Evolutionary conservation across 2,329 filamentous ascomycete species (phyloP).

Genomic region (Alternaria postmessia): DNA sequence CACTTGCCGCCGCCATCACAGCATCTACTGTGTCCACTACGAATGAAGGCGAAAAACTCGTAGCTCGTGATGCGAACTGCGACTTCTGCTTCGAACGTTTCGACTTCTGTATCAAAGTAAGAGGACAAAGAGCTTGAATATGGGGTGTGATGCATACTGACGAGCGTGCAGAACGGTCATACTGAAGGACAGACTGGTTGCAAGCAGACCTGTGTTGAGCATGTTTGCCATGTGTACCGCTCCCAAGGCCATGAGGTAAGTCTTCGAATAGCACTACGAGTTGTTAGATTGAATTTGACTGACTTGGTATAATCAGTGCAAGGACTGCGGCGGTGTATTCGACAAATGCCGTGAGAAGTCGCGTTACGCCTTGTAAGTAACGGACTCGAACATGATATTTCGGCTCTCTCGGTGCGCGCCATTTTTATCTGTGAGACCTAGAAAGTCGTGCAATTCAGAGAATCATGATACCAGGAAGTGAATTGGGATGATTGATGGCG

Average conservation of each 20-base stretch:
- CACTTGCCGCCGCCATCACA: neutral
- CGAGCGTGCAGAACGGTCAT: constrained; percentile 18
- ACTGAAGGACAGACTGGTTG: constrained; percentile 18
- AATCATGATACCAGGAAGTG: neutral
- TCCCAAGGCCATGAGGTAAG: constrained; percentile 5
- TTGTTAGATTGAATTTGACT: neutral
- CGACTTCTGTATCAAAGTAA: constrained; percentile 23
- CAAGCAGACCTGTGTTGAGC: constrained; percentile 23
- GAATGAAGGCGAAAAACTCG: neutral
- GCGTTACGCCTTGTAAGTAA: constrained; percentile 1
- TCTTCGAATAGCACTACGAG: neutral
- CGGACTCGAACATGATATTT: neutral
- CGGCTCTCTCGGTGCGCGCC: neutral
- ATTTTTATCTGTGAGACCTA: neutral
- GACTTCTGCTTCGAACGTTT: constrained; percentile 9
- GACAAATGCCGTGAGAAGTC: constrained; percentile 6
- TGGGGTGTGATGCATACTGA: neutral
- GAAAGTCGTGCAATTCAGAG: neutral
- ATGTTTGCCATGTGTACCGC: constrained; percentile 21
- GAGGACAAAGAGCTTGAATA: fast-evolving
- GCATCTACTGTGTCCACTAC: neutral
- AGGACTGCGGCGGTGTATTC: constrained; percentile 7
- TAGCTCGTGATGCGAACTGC: constrained; percentile 12
- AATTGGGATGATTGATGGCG: neutral
- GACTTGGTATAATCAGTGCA: constrained; percentile 7